Conservation (phyloP, 2,329 filamentous ascomycete genomes). For the Colletotrichum sansevieriae region DNA sequence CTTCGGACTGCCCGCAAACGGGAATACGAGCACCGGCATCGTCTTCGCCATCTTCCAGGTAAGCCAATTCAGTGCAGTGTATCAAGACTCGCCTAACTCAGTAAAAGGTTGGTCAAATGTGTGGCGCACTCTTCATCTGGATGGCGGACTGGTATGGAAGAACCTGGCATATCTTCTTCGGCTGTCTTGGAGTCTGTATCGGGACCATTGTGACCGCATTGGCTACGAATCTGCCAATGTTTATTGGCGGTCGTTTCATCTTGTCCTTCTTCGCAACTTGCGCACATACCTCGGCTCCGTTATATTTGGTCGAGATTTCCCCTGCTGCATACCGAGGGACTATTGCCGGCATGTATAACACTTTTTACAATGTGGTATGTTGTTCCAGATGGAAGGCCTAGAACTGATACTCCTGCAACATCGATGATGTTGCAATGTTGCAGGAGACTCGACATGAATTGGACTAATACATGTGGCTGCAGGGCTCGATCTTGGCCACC, state of each 20-base stretch:
- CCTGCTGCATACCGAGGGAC: slow-evolving; percentile 71
- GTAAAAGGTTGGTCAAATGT: slow-evolving; percentile 56
- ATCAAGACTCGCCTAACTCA: neutral
- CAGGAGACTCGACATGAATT: neutral
- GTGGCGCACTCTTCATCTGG: slow-evolving; percentile 57
- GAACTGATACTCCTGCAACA: no score
- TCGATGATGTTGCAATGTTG: neutral
- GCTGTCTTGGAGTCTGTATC: slow-evolving; percentile 62
- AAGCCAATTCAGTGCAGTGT: neutral
- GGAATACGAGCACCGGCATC: slow-evolving; percentile 57
- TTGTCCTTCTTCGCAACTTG: slow-evolving; percentile 68
- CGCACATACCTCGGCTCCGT: slow-evolving; percentile 67
- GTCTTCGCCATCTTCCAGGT: slow-evolving; percentile 58
- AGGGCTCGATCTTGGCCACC: slow-evolving; percentile 49
- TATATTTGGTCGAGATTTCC: slow-evolving; percentile 71
- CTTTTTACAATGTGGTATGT: slow-evolving; percentile 56
- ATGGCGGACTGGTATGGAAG: slow-evolving; percentile 60
- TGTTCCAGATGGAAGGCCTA: accelerated
- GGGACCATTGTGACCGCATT: slow-evolving; percentile 64
- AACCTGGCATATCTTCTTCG: slow-evolving; percentile 57
- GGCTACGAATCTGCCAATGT: slow-evolving; percentile 54
- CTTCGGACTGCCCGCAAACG: slow-evolving; percentile 51
- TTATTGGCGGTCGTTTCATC: slow-evolving; percentile 64
- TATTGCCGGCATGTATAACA: slow-evolving; percentile 66
- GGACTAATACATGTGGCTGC: neutral